Percentiles rank a stretch among this genome's conserved stretches.
Conservation (phyloP, 1,139 yeast genomes). For the Nadsonia starkeyi-henricii region DNA sequence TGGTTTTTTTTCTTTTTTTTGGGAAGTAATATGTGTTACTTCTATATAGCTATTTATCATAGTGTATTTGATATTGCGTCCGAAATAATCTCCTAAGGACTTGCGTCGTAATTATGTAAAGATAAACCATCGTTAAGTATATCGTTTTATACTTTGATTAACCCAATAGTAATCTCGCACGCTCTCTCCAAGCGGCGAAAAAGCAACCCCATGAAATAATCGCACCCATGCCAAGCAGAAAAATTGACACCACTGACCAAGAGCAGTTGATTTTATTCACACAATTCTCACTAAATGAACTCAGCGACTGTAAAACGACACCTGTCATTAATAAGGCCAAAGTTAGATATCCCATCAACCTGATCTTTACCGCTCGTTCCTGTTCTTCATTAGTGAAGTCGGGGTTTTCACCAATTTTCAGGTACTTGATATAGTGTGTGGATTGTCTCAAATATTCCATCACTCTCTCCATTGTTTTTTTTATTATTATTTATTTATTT, state of each 20-base stretch:
- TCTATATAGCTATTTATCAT: too few relatives aligned
- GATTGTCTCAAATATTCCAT: background rate
- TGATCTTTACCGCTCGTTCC: background rate
- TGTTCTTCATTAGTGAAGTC: background rate
- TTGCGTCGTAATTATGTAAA: too few relatives aligned
- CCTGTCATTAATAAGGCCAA: background rate
- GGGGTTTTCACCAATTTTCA: background rate
- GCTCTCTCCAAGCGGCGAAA: background rate
- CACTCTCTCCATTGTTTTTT: too few relatives aligned
- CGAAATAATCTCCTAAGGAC: too few relatives aligned
- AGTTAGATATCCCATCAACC: background rate
- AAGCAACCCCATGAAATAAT: background rate
- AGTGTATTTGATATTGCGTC: too few relatives aligned
- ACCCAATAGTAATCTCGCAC: background rate
- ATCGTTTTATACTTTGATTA: too few relatives aligned
- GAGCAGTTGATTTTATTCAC: background rate
- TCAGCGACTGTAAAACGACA: background rate
- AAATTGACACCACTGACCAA: background rate
- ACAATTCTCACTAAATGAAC: background rate
- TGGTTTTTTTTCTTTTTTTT: too few relatives aligned
- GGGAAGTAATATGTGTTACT: too few relatives aligned
- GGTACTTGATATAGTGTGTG: background rate
- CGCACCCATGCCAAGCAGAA: background rate
- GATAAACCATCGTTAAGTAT: too few relatives aligned
- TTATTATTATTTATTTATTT: too few relatives aligned